Evolutionary conservation across 1,284 basidiomycete species (phyloP), one percentile per base, ranked within the genome.

Genomic region (Ustilago xerochloae): DNA sequence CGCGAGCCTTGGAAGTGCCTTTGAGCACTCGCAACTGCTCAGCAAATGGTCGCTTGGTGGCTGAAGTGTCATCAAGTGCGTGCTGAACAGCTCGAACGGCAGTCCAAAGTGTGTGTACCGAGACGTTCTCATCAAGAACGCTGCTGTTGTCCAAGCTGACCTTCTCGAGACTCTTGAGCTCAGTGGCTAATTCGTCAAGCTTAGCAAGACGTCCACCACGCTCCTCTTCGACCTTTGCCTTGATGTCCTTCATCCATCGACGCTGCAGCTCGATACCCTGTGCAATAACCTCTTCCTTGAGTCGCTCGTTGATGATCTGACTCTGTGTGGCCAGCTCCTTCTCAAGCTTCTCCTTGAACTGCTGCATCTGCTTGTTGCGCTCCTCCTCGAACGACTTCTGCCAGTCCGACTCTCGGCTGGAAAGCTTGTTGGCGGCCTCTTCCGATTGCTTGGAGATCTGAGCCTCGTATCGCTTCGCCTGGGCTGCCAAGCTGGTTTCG

Each of bases 221-320:
- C 86, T 99, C 97, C 82, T 94, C 90, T 86, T 99, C 96, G 62
- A 99, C 96, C 78, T 91, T 91, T 69, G 93, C 89, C 87, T 97
- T 97, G 88, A 99, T 91, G 59, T 97, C 94, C 46, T 93, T 90
- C 63, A 98, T 92, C 95, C 96, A 99, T 70, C 93, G 89, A 53
- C 94, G 90, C 85, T 99, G 96, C 46, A 98, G 90, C 87, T 98
- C 96, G 78, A 99, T 94, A 22, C 95, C 96, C 85, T 98, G 95
- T 5, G 94, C 91, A 48, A 98, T 89, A 63, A 99, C 94, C 84
- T 97, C 95, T 84, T 97, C 93, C 84, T 92, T 93, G 70, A 99
- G 88, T 47, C 94, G 65, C 67, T 82, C 80, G 61, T 98, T 95
- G 85, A 99, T 97, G 77, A 97, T 89, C 81, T 94, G 91, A 53